Evolutionary conservation across 2,329 filamentous ascomycete genomes (phyloP).

Genomic region (Aspergillus tubingensis): DNA sequence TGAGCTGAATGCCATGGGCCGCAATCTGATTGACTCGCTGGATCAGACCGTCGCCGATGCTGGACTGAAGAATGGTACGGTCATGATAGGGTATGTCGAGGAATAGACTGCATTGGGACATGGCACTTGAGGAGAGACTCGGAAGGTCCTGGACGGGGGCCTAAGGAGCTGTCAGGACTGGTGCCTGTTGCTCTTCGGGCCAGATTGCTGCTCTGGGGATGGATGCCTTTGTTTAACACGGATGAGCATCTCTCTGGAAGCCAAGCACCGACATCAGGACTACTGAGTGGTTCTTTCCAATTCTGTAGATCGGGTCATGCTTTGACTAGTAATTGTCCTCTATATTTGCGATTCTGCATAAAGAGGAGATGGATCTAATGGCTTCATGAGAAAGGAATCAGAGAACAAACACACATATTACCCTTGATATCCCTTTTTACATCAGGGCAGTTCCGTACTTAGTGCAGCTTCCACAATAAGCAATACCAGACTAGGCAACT

Average conservation of each 20-base stretch:
- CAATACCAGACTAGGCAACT: neutral
- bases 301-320: neutral
- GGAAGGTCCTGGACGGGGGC: neutral
- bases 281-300: neutral
- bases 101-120: slow-evolving; percentile 36
- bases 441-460: no score
- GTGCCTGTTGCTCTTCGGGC: neutral
- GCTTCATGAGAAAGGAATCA: neutral
- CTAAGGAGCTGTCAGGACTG: neutral
- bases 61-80: slow-evolving; percentile 85
- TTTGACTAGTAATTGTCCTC: neutral
- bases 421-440: no score
- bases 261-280: neutral
- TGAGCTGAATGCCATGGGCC: slow-evolving; percentile 84
- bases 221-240: neutral
- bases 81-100: slow-evolving; percentile 90
- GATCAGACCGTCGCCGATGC: slow-evolving; percentile 76
- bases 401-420: neutral
- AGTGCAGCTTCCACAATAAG: no score
- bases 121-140: neutral
- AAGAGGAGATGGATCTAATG: neutral
- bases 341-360: neutral
- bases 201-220: neutral
- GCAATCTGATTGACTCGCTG: slow-evolving; percentile 76
- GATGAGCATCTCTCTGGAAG: neutral